Evolutionary conservation across 352 stramenopile genomes (phyloP).

Genomic region (Phytophthora ohioensis): DNA sequence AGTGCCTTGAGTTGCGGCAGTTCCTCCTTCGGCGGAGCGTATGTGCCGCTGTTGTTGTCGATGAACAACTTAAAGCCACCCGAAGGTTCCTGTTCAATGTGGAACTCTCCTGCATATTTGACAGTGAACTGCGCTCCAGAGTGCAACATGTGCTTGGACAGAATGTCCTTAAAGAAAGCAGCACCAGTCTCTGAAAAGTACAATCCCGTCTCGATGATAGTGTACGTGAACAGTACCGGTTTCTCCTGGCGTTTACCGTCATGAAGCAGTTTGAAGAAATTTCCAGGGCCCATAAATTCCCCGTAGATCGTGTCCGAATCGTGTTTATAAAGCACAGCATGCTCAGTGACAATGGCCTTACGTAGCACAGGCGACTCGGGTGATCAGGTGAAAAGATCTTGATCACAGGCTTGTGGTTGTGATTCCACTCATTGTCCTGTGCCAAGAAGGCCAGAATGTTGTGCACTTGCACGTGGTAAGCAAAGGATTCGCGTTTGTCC

Average conservation of each 20-base stretch:
- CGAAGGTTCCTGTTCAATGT: conserved; percentile 38
- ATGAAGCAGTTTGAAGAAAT: conserved; percentile 48
- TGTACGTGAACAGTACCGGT: conserved; percentile 50
- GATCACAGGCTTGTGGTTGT: too few species aligned
- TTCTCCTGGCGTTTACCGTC: conserved; percentile 40
- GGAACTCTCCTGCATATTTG: conserved; percentile 51
- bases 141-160: conserved; percentile 58
- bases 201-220: conserved; percentile 43
- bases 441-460: too few species aligned
- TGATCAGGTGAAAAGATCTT: neutral
- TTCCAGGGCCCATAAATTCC: conserved; percentile 12
- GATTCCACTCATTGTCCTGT: too few species aligned
- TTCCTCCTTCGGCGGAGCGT: conserved; percentile 42
- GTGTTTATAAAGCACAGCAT: conserved; percentile 45
- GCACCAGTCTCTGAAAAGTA: conserved; percentile 56
- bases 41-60: conserved; percentile 60
- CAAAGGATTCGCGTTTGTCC: conserved; percentile 33
- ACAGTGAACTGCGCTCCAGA: conserved; percentile 38
- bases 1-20: conserved; percentile 44
- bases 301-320: conserved; percentile 28
- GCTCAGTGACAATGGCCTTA: conserved; percentile 37
- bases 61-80: conserved; percentile 46
- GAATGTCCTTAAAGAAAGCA: conserved; percentile 56
- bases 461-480: neutral
- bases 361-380: conserved; percentile 36